Evolutionary conservation across 306 rosid genomes (phyloP).

Genomic region (Dryas drummondii): DNA sequence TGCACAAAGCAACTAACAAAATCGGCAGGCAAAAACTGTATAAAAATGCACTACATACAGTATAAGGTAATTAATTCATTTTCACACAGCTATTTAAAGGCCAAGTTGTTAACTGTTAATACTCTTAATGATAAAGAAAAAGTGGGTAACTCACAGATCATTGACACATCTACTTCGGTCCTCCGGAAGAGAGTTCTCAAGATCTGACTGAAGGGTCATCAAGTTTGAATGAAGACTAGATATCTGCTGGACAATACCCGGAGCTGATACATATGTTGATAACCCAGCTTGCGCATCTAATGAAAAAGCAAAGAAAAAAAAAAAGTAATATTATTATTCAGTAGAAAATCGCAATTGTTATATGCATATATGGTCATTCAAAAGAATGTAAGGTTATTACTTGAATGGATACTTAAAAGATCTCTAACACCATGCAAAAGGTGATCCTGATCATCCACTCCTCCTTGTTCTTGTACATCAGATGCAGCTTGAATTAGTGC

Average conservation of each 20-base stretch:
- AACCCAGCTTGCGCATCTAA: constrained; percentile 79
- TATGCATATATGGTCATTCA: constrained; percentile 19
- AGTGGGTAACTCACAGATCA: constrained; percentile 69
- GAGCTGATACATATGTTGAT: constrained; percentile 94
- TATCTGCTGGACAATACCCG: constrained; percentile 94
- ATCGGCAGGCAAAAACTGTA: neutral
- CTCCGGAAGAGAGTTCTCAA: constrained; percentile 93
- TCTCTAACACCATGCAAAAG: constrained; percentile 95
- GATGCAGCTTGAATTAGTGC: constrained; percentile 91
- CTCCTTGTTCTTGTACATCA: constrained; percentile 94
- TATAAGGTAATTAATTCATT: constrained; percentile 4
- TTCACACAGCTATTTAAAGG: constrained; percentile 2
- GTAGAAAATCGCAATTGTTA: constrained; percentile 23
- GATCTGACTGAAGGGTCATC: constrained; percentile 80
- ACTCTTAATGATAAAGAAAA: neutral
- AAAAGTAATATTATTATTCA: neutral
- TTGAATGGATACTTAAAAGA: constrained; percentile 87
- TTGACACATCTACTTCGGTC: constrained; percentile 92
- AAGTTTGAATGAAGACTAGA: constrained; percentile 84
- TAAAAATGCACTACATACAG: neutral
- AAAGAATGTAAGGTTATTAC: constrained; percentile 39
- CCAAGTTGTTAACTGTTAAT: neutral
- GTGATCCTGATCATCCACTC: constrained; percentile 89
- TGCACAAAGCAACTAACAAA: neutral
- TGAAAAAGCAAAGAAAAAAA: constrained; percentile 12